Percentiles rank a stretch among this genome's conserved stretches.
phyloP scores from a whole-genome alignment of 2,329 filamentous ascomycete genomes.

The Mariannaea sp. region DNA sequence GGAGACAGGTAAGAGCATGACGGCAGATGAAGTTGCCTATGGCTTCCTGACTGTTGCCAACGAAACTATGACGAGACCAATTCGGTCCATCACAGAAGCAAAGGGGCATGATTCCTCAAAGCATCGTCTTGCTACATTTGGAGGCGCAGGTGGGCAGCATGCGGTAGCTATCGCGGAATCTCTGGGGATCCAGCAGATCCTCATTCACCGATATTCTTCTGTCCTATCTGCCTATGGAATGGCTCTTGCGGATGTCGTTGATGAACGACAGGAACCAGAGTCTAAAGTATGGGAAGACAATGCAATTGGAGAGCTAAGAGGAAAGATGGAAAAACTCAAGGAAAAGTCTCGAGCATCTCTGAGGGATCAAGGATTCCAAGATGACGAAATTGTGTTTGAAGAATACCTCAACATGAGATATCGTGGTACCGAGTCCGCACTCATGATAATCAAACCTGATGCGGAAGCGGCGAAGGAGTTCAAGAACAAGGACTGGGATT shows the following conservation, averaged over 20 bases:
- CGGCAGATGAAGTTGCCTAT: conserved; percentile 81
- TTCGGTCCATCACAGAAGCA: conserved; percentile 87
- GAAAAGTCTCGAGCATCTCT: conserved; percentile 72
- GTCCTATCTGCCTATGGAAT: conserved; percentile 91
- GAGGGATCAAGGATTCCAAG: conserved; percentile 77
- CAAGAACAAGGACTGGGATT: conserved; percentile 75
- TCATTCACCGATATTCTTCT: conserved; percentile 86
- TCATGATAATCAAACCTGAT: conserved; percentile 83
- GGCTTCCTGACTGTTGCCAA: conserved; percentile 91
- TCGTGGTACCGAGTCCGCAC: conserved; percentile 84
- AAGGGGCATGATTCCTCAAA: conserved; percentile 90
- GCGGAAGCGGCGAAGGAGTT: conserved; percentile 65
- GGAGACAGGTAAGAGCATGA: conserved; percentile 74
- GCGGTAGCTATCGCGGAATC: conserved; percentile 89
- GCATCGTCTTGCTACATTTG: conserved; percentile 90
- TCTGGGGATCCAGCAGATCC: conserved; percentile 81
- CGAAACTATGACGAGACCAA: conserved; percentile 89
- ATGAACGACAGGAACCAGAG: conserved; percentile 83
- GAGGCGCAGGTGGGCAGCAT: conserved; percentile 89
- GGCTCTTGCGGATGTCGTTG: conserved; percentile 90
- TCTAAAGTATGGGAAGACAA: conserved; percentile 65
- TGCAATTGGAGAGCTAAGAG: conserved; percentile 65
- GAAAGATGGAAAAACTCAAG: conserved; percentile 80
- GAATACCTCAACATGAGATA: conserved; percentile 96
- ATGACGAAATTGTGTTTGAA: conserved; percentile 78